Evolutionary conservation across 495 filamentous ascomycete genomes (phyloP).

Genomic region (Bryoglossum gracile): DNA sequence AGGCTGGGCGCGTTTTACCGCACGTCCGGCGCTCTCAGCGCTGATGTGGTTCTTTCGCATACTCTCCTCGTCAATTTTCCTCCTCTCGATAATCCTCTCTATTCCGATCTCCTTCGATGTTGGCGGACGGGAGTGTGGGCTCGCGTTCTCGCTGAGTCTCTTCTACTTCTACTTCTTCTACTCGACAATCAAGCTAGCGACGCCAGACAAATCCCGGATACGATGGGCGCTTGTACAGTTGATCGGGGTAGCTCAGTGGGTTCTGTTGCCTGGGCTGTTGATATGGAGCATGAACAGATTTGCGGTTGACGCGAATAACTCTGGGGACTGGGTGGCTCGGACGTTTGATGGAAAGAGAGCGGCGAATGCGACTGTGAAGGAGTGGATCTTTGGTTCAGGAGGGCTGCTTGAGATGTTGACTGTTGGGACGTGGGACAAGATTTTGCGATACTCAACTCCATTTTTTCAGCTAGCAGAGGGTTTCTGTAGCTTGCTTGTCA

Average conservation of each 20-base stretch:
- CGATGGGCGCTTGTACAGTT: constrained; percentile 58
- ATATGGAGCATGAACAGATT: constrained; percentile 95
- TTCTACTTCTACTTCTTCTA: constrained; percentile 83
- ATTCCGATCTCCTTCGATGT: constrained; percentile 97
- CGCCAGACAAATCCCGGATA: constrained; percentile 71
- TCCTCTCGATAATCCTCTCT: constrained; percentile 81
- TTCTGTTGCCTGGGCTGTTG: constrained; percentile 71
- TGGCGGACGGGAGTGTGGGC: constrained; percentile 85
- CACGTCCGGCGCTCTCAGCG: constrained; percentile 24
- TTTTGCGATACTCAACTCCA: constrained; percentile 88
- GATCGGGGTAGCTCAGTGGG: constrained; percentile 71
- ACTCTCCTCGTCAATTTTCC: constrained; percentile 68
- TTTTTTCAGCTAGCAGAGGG: constrained; percentile 92
- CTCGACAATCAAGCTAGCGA: constrained; percentile 69
- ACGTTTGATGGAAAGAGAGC: constrained; percentile 66
- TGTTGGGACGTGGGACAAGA: constrained; percentile 82
- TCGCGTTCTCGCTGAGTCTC: constrained; percentile 84
- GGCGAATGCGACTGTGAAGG: constrained; percentile 53
- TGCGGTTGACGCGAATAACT: constrained; percentile 72
- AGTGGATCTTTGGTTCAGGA: constrained; percentile 79
- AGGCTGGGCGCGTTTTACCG: constrained; percentile 23
- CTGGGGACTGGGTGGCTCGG: constrained; percentile 67
- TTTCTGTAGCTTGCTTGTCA: constrained; percentile 92
- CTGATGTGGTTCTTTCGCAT: constrained; percentile 61
- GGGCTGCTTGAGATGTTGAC: constrained; percentile 70